These are phyloP conservation scores for Hippophae rhamnoides DNA, from an alignment of 306 rosid species.

Conservation along the genomic window DNA sequence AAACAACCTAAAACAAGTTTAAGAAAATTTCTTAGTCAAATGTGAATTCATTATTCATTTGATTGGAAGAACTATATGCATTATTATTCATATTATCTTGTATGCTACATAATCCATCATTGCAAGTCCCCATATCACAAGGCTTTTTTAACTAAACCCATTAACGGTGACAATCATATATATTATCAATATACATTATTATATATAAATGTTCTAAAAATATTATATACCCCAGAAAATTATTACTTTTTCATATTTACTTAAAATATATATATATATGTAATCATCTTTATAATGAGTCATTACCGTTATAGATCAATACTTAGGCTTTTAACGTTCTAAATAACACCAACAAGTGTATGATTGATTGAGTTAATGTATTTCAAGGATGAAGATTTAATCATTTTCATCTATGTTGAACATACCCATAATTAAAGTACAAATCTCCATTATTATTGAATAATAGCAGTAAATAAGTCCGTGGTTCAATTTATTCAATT, in stretches of 20 bases:
- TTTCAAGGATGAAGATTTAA: slow-evolving; percentile 24
- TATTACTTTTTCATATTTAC: no score
- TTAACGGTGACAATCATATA: background rate
- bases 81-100: slow-evolving; percentile 1
- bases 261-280: no score
- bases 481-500: slow-evolving; percentile 28
- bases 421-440: slow-evolving; percentile 29
- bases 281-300: no score
- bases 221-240: no score
- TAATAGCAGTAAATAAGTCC: slow-evolving; percentile 23
- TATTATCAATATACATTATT: no score
- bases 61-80: no score
- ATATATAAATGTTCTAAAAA: no score
- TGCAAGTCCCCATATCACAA: background rate
- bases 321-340: no score
- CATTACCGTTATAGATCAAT: no score
- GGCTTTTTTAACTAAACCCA: background rate
- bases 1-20: no score
- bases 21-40: background rate
- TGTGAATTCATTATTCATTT: background rate
- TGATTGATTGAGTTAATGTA: background rate
- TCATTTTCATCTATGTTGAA: slow-evolving; percentile 30
- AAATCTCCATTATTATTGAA: slow-evolving; percentile 40
- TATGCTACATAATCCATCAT: slow-evolving; percentile 20
- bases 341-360: no score